Evolutionary conservation across 2,329 filamentous ascomycete genomes (phyloP).

Genomic region (Aspergillus sojae): DNA sequence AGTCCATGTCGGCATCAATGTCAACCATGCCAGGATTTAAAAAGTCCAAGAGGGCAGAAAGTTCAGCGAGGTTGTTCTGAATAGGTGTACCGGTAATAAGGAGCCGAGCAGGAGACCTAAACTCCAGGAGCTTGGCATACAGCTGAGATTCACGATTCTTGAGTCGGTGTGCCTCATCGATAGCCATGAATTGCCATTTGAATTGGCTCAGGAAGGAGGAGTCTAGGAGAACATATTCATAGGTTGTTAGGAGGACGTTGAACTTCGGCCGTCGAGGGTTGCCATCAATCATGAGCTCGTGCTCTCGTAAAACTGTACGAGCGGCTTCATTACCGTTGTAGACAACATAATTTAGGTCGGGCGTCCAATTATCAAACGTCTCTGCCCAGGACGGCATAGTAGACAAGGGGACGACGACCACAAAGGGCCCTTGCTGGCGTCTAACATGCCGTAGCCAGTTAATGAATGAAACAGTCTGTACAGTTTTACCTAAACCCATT

Average conservation of each 20-base stretch:
- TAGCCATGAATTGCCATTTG: slow-evolving; percentile 96
- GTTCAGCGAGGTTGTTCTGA: slow-evolving; percentile 92
- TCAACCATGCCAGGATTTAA: slow-evolving; percentile 91
- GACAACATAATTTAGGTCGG: slow-evolving; percentile 94
- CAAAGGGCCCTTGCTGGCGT: slow-evolving; percentile 87
- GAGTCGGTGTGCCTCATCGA: slow-evolving; percentile 94
- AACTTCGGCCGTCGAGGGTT: slow-evolving; percentile 91
- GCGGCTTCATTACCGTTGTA: slow-evolving; percentile 90
- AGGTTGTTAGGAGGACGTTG: slow-evolving; percentile 95
- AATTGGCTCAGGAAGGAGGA: slow-evolving; percentile 81
- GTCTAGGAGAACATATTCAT: slow-evolving; percentile 92
- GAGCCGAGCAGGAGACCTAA: slow-evolving; percentile 83
- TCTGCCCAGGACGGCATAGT: slow-evolving; percentile 98
- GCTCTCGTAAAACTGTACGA: slow-evolving; percentile 82
- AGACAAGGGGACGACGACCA: slow-evolving; percentile 95
- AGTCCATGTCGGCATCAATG: slow-evolving; percentile 89
- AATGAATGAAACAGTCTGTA: slow-evolving; percentile 95
- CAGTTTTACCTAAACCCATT: slow-evolving; percentile 98
- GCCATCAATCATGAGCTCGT: slow-evolving; percentile 83
- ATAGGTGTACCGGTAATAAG: slow-evolving; percentile 97
- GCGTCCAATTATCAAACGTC: slow-evolving; percentile 95
- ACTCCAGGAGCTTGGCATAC: slow-evolving; percentile 81
- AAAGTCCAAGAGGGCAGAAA: slow-evolving; percentile 92
- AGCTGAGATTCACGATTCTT: slow-evolving; percentile 96
- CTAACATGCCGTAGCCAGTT: slow-evolving; percentile 94